Conservation (phyloP, 2,329 filamentous ascomycete species). For the Epicoccum sorghinum region DNA sequence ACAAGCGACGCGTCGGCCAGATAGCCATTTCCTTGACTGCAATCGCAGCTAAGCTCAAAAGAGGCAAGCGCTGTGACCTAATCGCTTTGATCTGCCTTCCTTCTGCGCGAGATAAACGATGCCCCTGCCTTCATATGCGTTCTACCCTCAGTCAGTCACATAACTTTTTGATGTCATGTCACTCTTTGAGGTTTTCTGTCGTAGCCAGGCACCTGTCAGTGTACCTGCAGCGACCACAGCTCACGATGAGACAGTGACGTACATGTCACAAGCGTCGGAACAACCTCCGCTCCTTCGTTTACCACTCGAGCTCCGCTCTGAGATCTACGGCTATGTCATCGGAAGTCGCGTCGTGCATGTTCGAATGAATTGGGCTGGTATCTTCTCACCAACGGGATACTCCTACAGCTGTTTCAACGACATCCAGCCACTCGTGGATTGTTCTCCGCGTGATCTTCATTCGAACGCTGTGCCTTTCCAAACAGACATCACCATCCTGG, state of each 20-base stretch:
- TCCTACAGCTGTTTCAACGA: constrained; percentile 16
- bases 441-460: constrained; percentile 1
- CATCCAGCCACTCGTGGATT: constrained; percentile 8
- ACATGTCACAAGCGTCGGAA: not conserved
- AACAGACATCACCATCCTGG: not conserved
- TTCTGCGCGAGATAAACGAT: too few species aligned
- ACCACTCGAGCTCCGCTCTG: constrained; percentile 20
- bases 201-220: not conserved
- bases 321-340: constrained; percentile 23
- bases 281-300: constrained; percentile 13
- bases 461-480: constrained; percentile 8
- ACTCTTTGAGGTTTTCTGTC: not conserved
- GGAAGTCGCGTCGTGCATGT: constrained; percentile 13
- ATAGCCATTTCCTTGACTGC: not conserved
- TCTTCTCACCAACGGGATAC: constrained; percentile 14
- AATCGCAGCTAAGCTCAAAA: not conserved
- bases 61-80: not conserved
- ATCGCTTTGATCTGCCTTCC: not conserved
- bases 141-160: too few species aligned
- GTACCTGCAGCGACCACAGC: not conserved
- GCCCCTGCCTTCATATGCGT: too few species aligned
- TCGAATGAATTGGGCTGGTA: constrained; percentile 15
- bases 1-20: not conserved
- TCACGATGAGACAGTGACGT: not conserved
- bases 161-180: not conserved